phyloP scores from a whole-genome alignment of 257 asterid genomes.

The Gentiana straminea region DNA sequence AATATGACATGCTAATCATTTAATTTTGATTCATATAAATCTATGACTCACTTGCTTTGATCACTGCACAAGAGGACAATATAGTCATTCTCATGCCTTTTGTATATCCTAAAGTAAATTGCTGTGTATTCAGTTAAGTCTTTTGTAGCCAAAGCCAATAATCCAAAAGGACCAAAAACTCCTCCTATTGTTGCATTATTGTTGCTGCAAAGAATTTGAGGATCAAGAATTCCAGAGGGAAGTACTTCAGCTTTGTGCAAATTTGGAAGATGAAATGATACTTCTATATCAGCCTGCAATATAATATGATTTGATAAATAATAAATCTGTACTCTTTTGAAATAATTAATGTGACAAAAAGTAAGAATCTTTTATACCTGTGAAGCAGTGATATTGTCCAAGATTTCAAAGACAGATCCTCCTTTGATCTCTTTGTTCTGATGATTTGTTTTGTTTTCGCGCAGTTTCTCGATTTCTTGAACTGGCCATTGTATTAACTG shows the following conservation, averaged over 20 bases:
- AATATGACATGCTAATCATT: neutral
- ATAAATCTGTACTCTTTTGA: neutral
- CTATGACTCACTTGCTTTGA: conserved; percentile 16
- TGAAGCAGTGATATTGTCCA: conserved; percentile 45
- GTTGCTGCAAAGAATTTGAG: conserved; percentile 19
- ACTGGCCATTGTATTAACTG: conserved; percentile 71
- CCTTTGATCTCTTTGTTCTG: conserved; percentile 19
- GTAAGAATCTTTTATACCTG: conserved; percentile 28
- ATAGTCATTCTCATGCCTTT: conserved; percentile 8
- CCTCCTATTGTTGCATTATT: conserved; percentile 16
- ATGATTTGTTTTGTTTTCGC: conserved; percentile 23
- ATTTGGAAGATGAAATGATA: conserved; percentile 16
- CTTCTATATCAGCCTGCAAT: conserved; percentile 23
- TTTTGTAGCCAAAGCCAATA: conserved; percentile 21
- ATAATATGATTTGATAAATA: neutral
- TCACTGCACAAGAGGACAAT: conserved; percentile 30
- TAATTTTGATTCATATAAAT: neutral
- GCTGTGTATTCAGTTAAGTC: conserved; percentile 25
- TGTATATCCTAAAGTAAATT: conserved; percentile 19
- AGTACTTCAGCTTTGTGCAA: conserved; percentile 13
- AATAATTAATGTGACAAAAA: neutral
- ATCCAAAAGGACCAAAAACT: conserved; percentile 27
- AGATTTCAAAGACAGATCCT: conserved; percentile 36
- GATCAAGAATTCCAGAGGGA: conserved; percentile 10
- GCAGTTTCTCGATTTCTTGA: conserved; percentile 41